phyloP scores from a whole-genome alignment of 768 basidiomycete genomes.

The Candolleomyces eurysporus region DNA sequence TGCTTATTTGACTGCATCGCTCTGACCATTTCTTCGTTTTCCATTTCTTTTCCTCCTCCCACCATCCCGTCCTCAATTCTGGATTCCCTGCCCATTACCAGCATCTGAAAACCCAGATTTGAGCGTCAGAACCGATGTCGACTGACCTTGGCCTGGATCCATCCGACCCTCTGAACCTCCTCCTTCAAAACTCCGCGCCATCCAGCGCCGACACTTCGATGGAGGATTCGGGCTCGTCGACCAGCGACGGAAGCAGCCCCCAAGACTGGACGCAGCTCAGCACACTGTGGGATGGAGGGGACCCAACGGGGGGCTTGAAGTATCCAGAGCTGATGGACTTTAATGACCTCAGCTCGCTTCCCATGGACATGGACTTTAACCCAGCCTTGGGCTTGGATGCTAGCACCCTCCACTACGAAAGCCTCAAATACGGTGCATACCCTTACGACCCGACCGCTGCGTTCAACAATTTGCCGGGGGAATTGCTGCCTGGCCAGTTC shows the following conservation, averaged over 20 bases:
- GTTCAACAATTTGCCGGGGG: constrained; percentile 15
- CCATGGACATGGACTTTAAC: constrained; percentile 63
- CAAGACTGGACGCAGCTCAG: constrained; percentile 58
- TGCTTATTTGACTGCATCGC: background rate
- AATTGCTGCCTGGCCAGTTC: constrained; percentile 27
- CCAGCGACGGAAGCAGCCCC: constrained; percentile 24
- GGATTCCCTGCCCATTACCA: background rate
- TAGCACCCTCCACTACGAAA: constrained; percentile 52
- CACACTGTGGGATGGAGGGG: constrained; percentile 44
- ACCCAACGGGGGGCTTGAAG: constrained; percentile 25
- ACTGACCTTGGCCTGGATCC: constrained; percentile 51
- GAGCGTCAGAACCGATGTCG: constrained; percentile 20
- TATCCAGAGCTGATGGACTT: constrained; percentile 44
- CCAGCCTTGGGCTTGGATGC: constrained; percentile 64
- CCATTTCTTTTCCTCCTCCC: background rate
- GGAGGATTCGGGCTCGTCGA: constrained; percentile 28
- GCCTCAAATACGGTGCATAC: background rate
- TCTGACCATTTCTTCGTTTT: background rate
- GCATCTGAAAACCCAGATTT: background rate
- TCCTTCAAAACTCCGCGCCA: constrained; percentile 44
- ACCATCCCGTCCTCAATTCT: background rate
- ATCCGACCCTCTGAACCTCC: constrained; percentile 57
- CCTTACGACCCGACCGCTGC: constrained; percentile 17
- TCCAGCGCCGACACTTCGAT: constrained; percentile 30
- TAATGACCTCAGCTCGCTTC: constrained; percentile 33